Percentiles rank a stretch among this genome's conserved stretches.
Conservation (phyloP, 2,329 filamentous ascomycete genomes). For the Coniella lustricola region DNA sequence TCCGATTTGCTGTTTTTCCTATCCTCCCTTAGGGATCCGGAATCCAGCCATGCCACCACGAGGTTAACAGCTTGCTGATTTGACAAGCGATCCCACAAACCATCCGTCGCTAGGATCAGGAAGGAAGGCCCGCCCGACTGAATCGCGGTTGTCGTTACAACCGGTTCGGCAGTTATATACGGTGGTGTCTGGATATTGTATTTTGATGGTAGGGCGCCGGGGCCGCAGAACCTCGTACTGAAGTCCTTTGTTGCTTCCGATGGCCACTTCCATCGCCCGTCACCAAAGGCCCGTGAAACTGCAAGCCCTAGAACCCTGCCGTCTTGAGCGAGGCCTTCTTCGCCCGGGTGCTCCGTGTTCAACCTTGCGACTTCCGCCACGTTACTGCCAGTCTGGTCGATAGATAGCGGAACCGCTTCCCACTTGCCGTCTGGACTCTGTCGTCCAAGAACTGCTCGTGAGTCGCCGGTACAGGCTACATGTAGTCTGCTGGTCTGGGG, state of each 20-base stretch:
- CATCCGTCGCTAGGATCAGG: constrained; percentile 60
- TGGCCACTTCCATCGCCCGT: constrained; percentile 62
- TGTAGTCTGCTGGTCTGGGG: constrained; percentile 43
- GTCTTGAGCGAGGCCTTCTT: constrained; percentile 45
- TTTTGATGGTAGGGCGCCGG: constrained; percentile 25
- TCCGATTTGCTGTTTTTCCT: constrained; percentile 24
- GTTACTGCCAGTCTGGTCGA: constrained; percentile 62
- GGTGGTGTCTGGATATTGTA: constrained; percentile 49
- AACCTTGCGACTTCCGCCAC: constrained; percentile 49
- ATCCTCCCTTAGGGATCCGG: constrained; percentile 35
- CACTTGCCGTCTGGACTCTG: constrained; percentile 38
- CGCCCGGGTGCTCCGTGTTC: constrained; percentile 52
- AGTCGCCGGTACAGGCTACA: constrained; percentile 62
- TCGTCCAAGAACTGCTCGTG: constrained; percentile 54
- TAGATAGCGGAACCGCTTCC: constrained; percentile 46
- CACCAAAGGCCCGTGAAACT: constrained; percentile 61
- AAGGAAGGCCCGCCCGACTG: constrained; percentile 38
- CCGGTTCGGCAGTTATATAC: constrained; percentile 61
- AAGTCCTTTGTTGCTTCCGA: constrained; percentile 24
- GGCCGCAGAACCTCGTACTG: background rate
- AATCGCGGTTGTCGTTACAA: constrained; percentile 50
- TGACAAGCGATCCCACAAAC: constrained; percentile 56
- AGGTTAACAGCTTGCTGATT: constrained; percentile 49
- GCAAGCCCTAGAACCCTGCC: constrained; percentile 56
- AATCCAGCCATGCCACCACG: constrained; percentile 34